Percentiles rank a stretch among this genome's conserved stretches.
Evolutionary conservation across 306 rosid genomes (phyloP).

Genomic region (Senna tora): DNA sequence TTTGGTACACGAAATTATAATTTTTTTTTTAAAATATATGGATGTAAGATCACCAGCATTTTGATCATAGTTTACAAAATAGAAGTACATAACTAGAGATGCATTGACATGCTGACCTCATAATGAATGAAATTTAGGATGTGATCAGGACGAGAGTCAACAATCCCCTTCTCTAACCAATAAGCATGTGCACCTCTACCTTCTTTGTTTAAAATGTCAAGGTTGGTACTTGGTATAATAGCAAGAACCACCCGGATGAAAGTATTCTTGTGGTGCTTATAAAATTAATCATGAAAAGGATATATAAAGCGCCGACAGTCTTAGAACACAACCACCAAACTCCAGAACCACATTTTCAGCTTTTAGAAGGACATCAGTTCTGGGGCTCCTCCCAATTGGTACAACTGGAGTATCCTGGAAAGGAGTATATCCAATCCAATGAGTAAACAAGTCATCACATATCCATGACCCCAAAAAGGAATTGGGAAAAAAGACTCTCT

Average conservation of each 20-base stretch:
- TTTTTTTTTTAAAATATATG: neutral
- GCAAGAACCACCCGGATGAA: slow-evolving; percentile 27
- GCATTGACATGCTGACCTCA: slow-evolving; percentile 64
- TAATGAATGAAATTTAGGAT: slow-evolving; percentile 90
- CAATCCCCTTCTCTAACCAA: slow-evolving; percentile 85
- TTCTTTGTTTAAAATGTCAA: slow-evolving; percentile 73
- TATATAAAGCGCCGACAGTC: slow-evolving; percentile 93
- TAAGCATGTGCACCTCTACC: slow-evolving; percentile 85
- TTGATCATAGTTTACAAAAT: neutral
- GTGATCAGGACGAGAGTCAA: slow-evolving; percentile 82
- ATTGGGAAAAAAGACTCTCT: neutral
- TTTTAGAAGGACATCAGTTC: slow-evolving; percentile 82
- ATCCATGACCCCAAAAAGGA: slow-evolving; percentile 1
- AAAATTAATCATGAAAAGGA: slow-evolving; percentile 59
- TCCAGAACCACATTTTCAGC: slow-evolving; percentile 83
- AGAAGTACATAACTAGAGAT: slow-evolving; percentile 8
- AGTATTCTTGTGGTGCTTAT: slow-evolving; percentile 20
- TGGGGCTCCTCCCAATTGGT: slow-evolving; percentile 87
- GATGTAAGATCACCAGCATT: slow-evolving; percentile 12
- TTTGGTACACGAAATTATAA: neutral
- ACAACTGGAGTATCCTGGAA: slow-evolving; percentile 79
- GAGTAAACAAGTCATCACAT: slow-evolving; percentile 18
- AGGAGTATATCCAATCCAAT: slow-evolving; percentile 30
- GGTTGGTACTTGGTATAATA: slow-evolving; percentile 41
- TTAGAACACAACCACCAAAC: slow-evolving; percentile 78